phyloP scores from a whole-genome alignment of 192 early-diverging fungal genomes.

The Backusella parvicylindrica region DNA sequence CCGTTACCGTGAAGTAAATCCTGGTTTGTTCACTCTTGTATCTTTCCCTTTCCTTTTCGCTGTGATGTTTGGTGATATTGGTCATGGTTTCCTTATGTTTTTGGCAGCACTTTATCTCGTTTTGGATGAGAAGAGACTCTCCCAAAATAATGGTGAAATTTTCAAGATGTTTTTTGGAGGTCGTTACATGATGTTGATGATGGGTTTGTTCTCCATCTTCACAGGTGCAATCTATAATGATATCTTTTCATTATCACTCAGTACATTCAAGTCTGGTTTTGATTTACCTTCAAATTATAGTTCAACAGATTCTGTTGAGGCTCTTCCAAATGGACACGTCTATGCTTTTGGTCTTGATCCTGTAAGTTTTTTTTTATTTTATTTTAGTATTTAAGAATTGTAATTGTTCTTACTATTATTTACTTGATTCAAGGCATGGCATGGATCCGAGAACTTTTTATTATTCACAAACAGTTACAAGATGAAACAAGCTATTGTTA shows the following conservation, averaged over 20 bases:
- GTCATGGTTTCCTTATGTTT: slow-evolving; percentile 89
- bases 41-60: slow-evolving; percentile 99
- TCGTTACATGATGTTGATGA: slow-evolving; percentile 95
- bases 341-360: slow-evolving; percentile 90
- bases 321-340: slow-evolving; percentile 54
- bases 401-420: no score
- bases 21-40: slow-evolving; percentile 96
- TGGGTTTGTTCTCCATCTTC: slow-evolving; percentile 97
- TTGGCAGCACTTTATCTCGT: slow-evolving; percentile 70
- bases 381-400: no score
- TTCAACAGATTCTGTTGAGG: slow-evolving; percentile 54
- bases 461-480: slow-evolving; percentile 99
- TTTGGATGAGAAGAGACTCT: slow-evolving; percentile 75
- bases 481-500: slow-evolving; percentile 97
- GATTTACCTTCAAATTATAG: slow-evolving; percentile 65
- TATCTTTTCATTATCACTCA: slow-evolving; percentile 84
- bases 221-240: slow-evolving; percentile 98
- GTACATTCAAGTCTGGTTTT: slow-evolving; percentile 74
- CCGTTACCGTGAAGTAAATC: slow-evolving; percentile 95
- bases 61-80: slow-evolving; percentile 99
- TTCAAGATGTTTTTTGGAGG: slow-evolving; percentile 89
- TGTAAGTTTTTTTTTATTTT: slow-evolving; percentile 8
- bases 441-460: slow-evolving; percentile 87
- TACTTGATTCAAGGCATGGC: no score
- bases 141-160: slow-evolving; percentile 72